phyloP scores from a whole-genome alignment of 495 filamentous ascomycete species.

The Aspergillus leporis region DNA sequence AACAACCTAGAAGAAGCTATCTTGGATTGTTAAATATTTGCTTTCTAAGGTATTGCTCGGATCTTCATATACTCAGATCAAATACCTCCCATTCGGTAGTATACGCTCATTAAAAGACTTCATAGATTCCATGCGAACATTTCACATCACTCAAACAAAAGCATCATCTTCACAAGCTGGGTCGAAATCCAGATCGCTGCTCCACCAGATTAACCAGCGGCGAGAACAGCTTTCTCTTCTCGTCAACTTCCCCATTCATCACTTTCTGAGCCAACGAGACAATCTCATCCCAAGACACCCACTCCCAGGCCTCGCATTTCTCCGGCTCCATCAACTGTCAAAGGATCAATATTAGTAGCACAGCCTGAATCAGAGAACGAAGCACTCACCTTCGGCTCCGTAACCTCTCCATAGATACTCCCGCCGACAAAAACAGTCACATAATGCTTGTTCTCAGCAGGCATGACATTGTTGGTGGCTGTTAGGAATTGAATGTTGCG shows the following conservation, averaged over 20 bases:
- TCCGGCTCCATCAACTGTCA: slow-evolving; percentile 54
- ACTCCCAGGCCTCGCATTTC: slow-evolving; percentile 66
- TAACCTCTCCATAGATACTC: slow-evolving; percentile 34
- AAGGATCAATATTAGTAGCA: slow-evolving; percentile 3
- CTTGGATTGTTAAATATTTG: too few relatives aligned
- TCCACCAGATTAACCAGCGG: slow-evolving; percentile 55
- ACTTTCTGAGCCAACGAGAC: not conserved
- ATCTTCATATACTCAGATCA: too few relatives aligned
- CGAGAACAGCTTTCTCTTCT: slow-evolving; percentile 50
- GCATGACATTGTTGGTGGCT: slow-evolving; percentile 62
- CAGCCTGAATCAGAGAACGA: slow-evolving; percentile 29
- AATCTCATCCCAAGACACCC: slow-evolving; percentile 52
- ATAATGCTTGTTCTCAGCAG: slow-evolving; percentile 57
- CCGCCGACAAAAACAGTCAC: slow-evolving; percentile 63
- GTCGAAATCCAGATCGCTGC: slow-evolving; percentile 38
- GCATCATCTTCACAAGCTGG: not conserved
- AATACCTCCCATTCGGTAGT: too few relatives aligned
- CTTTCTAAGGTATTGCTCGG: too few relatives aligned
- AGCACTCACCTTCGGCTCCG: slow-evolving; percentile 51
- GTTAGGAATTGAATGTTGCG: slow-evolving; percentile 48
- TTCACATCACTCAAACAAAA: too few relatives aligned
- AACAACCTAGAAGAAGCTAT: not conserved
- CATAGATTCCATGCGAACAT: too few relatives aligned
- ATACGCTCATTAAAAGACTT: too few relatives aligned
- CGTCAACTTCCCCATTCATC: slow-evolving; percentile 18